Percentiles rank a stretch among this genome's conserved stretches.
These are phyloP conservation scores for Luzula sylvatica DNA, from an alignment of 176 grass and related monocot genomes.

Conservation along the genomic window DNA sequence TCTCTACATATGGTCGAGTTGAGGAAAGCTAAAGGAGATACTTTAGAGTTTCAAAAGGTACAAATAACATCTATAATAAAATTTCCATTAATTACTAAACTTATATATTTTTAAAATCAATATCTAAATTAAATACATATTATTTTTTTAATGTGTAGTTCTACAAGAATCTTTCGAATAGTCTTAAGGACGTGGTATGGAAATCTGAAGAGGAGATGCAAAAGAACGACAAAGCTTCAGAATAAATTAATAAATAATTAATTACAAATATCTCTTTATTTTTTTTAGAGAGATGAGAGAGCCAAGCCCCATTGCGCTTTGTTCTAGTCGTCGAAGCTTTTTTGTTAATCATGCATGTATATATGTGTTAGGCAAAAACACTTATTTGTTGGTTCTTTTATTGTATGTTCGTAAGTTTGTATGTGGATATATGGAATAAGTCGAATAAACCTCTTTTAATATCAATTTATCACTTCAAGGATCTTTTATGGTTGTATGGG, in stretches of 20 bases:
- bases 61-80: not conserved
- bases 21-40: conserved; percentile 88
- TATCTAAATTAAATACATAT: not conserved
- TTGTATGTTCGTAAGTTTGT: not conserved
- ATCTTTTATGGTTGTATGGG: too few species aligned
- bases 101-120: conserved; percentile 9
- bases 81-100: not conserved
- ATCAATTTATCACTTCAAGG: too few species aligned
- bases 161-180: conserved; percentile 66
- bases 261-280: not conserved
- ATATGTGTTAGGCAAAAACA: not conserved
- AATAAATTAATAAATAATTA: not conserved
- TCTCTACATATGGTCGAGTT: conserved; percentile 87
- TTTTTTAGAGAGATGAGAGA: conserved; percentile 6
- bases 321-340: not conserved
- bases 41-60: conserved; percentile 96
- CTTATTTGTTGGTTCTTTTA: conserved; percentile 43
- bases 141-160: conserved; percentile 41
- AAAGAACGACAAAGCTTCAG: conserved; percentile 25
- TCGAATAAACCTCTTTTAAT: not conserved
- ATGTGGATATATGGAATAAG: not conserved
- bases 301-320: not conserved
- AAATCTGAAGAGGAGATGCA: conserved; percentile 58
- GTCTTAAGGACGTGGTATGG: conserved; percentile 93
- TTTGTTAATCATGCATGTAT: conserved; percentile 15